Evolutionary conservation across 2,329 filamentous ascomycete species (phyloP).

Genomic region (Fusarium haematococcum): DNA sequence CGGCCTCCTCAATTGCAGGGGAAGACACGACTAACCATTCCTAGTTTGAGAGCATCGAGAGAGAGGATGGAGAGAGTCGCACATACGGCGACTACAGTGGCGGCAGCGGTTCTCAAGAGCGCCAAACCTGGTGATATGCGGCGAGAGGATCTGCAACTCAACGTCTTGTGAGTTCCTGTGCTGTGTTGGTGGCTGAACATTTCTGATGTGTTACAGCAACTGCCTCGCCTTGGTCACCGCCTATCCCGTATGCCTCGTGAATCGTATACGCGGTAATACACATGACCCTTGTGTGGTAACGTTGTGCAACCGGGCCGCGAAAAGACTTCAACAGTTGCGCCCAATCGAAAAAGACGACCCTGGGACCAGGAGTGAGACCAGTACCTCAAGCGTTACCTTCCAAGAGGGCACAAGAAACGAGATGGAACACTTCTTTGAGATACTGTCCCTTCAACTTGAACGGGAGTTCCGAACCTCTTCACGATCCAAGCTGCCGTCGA

Average conservation of each 20-base stretch:
- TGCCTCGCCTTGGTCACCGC: constrained; percentile 43
- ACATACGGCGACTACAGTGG: constrained; percentile 30
- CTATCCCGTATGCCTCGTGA: constrained; percentile 42
- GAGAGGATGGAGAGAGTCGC: constrained; percentile 39
- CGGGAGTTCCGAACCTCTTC: constrained; percentile 33
- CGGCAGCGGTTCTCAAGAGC: constrained; percentile 41
- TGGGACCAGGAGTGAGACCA: neutral
- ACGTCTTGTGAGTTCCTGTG: constrained; percentile 35
- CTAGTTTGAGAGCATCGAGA: constrained; percentile 32
- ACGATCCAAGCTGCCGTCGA: constrained; percentile 17
- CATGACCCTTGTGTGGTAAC: constrained; percentile 42
- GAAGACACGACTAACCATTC: neutral
- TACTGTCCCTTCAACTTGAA: constrained; percentile 43
- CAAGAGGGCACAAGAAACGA: neutral
- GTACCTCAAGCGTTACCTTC: neutral
- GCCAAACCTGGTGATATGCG: neutral
- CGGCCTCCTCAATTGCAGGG: neutral
- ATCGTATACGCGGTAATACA: constrained; percentile 40
- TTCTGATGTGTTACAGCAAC: constrained; percentile 36
- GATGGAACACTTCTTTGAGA: constrained; percentile 43
- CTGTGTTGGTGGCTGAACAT: neutral
- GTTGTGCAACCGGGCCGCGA: constrained; percentile 37
- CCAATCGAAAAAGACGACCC: neutral
- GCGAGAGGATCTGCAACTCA: constrained; percentile 24
- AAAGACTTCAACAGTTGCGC: constrained; percentile 29